Base-by-base conservation (phyloP, 352 stramenopile species). In the Pythium sukuiense region DNA sequence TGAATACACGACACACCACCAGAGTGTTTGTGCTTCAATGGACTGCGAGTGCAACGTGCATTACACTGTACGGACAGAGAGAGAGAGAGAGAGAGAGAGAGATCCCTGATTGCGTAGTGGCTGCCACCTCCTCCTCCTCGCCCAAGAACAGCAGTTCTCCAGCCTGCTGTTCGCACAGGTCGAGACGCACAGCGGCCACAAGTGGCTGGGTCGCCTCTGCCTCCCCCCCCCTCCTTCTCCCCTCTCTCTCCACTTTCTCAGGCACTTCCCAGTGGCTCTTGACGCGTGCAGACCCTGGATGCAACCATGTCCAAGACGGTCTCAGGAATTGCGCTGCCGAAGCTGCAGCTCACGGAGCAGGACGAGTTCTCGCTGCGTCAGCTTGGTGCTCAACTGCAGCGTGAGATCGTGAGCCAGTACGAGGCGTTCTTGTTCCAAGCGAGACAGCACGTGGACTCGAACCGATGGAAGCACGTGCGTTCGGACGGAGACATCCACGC, bases 321-420 rank as follows among this genome's bases (percentile, higher is more conserved):
- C 26, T 33, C 60, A 0, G n/a, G 27, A 2, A 26, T 8, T 5
- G 37, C 50, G 35, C 35, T 60, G 26, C 60, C 60, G 7, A 14
- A 4, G 3, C n/a, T 66, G 2, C 6, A 33, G 7, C 37, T 66
- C 26, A 55, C 60, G 5, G 29, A 45, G 24, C 32, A 54, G 8
- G 60, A 66, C 60, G 39, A 39, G 37, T 2, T 33, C 8, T 50
- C 48, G 9, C n/a, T 66, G 7, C 60, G 50, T 6, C 13, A 18
- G 60, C 39, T 66, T 9, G 24, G 24, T n/a, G 12, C 43, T 16
- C 26, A 59, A 11, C 39, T 66, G 8, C 26, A 60, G 27, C 49
- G 27, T 35, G 76, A 81, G 50, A 72, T 71, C 59, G 65, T 77
- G 14, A 61, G 33, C 6, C 58, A 74, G 48, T 83, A 81, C 58